Evolutionary conservation across 2,329 filamentous ascomycete species (phyloP).

Genomic region (Myriosclerotinia curreyana): DNA sequence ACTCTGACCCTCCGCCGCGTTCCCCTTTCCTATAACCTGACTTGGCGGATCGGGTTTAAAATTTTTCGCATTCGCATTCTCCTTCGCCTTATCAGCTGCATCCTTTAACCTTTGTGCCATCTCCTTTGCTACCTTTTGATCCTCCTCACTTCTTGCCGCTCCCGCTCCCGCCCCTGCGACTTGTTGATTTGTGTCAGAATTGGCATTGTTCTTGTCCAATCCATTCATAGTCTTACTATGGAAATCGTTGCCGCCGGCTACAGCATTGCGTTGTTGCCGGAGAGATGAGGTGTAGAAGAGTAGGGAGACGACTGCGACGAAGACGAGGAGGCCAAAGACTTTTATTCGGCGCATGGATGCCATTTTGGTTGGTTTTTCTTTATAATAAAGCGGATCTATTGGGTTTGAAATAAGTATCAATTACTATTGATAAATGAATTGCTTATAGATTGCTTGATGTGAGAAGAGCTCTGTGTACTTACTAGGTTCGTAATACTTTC

Average conservation of each 20-base stretch:
- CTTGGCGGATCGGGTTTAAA: conserved; percentile 58
- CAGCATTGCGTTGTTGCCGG: conserved; percentile 46
- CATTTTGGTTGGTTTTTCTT: conserved; percentile 47
- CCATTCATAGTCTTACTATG: conserved; percentile 59
- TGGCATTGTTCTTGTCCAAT: conserved; percentile 36
- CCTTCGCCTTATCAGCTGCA: conserved; percentile 67
- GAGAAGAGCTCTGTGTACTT: conserved; percentile 1
- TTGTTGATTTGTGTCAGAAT: background rate
- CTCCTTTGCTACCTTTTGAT: conserved; percentile 53
- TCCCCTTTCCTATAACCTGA: conserved; percentile 49
- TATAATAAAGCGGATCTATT: conserved; percentile 26
- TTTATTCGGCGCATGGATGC: conserved; percentile 68
- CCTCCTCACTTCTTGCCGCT: conserved; percentile 46
- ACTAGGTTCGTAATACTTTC: conserved; percentile 20
- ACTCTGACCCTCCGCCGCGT: conserved; percentile 36
- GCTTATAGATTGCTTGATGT: background rate
- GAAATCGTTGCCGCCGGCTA: conserved; percentile 53
- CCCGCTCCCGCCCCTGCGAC: background rate
- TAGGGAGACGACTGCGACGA: conserved; percentile 63
- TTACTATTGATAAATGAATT: conserved; percentile 1
- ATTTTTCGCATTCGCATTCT: conserved; percentile 64
- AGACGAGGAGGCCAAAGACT: conserved; percentile 60
- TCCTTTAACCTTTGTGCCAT: conserved; percentile 63
- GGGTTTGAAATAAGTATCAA: background rate
- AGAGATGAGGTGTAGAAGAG: conserved; percentile 70